Base-by-base conservation (phyloP, 192 early-diverging fungal species). In the Mortierella claussenii region DNA sequence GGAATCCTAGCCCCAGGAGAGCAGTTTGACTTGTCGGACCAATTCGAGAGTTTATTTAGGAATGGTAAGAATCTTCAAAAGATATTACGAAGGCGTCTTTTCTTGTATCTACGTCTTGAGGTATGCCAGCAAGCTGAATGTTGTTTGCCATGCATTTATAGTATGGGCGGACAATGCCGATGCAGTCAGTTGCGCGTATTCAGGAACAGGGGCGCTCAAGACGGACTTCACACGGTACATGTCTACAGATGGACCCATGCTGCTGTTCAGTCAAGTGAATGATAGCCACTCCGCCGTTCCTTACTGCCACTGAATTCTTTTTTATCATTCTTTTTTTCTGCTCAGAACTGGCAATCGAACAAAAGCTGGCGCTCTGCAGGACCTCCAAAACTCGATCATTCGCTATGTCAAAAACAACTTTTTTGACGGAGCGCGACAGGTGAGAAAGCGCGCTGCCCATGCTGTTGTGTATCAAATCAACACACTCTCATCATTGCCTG, bases 91-190 rank as follows among this genome's bases (percentile, higher is more conserved):
- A n/a, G n/a, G n/a, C n/a, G n/a, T n/a, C n/a, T n/a, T n/a, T n/a
- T n/a, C n/a, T n/a, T n/a, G n/a, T n/a, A n/a, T n/a, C n/a, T n/a
- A n/a, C n/a, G n/a, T n/a, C n/a, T n/a, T n/a, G n/a, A n/a, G n/a
- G n/a, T n/a, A n/a, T n/a, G n/a, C n/a, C n/a, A n/a, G n/a, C n/a
- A n/a, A n/a, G n/a, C n/a, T n/a, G n/a, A n/a, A n/a, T n/a, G n/a
- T n/a, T n/a, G n/a, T n/a, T n/a, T n/a, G n/a, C n/a, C n/a, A n/a
- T n/a, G n/a, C n/a, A n/a, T n/a, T 34, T 44, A 49, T 80, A 93
- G 91, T 95, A 18, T 99, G 98, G 98, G 97, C 98, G 17, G 95
- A 99, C 79, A 95, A 99, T 80, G 98, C 96, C 21, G 95, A 99
- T 79, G 91, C 87, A 17, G 87, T 99, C 34, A 94, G 92, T 70